Conservation (phyloP, 2,329 filamentous ascomycete genomes). For the Epichloe festucae region DNA sequence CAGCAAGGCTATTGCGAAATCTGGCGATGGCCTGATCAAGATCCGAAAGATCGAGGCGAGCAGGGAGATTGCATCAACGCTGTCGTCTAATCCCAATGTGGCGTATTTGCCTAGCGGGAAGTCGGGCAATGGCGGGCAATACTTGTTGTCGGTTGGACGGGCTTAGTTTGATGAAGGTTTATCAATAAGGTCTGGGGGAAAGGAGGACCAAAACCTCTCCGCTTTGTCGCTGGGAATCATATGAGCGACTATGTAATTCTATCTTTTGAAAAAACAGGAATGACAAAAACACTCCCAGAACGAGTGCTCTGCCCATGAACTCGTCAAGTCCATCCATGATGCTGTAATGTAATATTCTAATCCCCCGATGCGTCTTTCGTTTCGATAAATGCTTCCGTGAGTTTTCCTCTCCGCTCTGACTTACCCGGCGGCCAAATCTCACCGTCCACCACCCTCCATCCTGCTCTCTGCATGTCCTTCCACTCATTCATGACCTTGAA, state of each 20-base stretch:
- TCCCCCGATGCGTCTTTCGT: not conserved
- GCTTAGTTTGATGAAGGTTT: constrained; percentile 16
- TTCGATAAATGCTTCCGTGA: constrained; percentile 29
- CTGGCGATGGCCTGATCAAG: constrained; percentile 84
- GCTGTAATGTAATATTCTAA: not conserved
- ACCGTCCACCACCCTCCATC: constrained; percentile 50
- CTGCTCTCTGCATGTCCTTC: constrained; percentile 49
- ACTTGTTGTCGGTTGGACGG: constrained; percentile 39
- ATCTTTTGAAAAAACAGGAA: constrained; percentile 11
- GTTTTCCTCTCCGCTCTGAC: constrained; percentile 8
- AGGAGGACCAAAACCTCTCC: not conserved
- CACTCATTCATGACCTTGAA: constrained; percentile 58
- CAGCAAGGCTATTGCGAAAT: constrained; percentile 82
- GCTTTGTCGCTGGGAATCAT: constrained; percentile 10
- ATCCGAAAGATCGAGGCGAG: constrained; percentile 96
- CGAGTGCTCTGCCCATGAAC: not conserved
- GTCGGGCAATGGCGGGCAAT: constrained; percentile 40
- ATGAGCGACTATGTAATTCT: constrained; percentile 23
- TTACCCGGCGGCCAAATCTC: constrained; percentile 27
- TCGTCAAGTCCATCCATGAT: not conserved
- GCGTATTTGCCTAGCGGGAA: constrained; percentile 79
- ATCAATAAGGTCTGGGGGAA: constrained; percentile 2
- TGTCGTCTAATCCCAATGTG: constrained; percentile 86
- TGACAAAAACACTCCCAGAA: not conserved
- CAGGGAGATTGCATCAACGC: constrained; percentile 83